These are phyloP conservation scores for Physcomitrium patens DNA, from an alignment of 225 moss, liverwort and hornwort genomes.

Conservation along the genomic window DNA sequence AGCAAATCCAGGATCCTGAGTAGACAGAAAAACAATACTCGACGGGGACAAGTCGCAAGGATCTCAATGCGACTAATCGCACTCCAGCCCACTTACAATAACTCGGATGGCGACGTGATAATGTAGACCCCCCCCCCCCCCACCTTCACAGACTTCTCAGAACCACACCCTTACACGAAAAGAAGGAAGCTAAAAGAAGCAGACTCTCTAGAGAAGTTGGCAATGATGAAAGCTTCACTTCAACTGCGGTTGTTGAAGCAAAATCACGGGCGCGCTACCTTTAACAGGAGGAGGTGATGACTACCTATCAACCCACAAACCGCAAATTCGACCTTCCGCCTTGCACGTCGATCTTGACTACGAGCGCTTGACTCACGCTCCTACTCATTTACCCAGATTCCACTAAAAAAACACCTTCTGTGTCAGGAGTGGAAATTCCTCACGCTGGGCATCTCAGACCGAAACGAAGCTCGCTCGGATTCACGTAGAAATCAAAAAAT, in stretches of 20 bases:
- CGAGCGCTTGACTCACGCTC: neutral
- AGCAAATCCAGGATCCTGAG: neutral
- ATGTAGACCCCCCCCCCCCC: slow-evolving; percentile 6
- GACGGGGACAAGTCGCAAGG: neutral
- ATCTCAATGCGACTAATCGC: neutral
- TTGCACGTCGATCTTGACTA: slow-evolving; percentile 34
- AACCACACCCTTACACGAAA: neutral
- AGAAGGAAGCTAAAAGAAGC: neutral
- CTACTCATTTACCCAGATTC: neutral
- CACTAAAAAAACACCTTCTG: neutral
- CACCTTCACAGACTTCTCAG: neutral
- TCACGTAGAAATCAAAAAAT: no score
- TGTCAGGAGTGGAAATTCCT: slow-evolving; percentile 7
- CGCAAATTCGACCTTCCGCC: neutral
- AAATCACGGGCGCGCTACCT: neutral
- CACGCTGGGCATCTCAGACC: no score
- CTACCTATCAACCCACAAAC: neutral
- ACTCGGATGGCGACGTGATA: neutral
- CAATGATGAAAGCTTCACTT: slow-evolving; percentile 11
- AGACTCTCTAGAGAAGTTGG: neutral
- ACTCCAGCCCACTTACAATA: neutral
- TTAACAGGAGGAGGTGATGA: slow-evolving; percentile 30
- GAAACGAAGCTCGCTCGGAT: no score
- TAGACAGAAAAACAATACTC: neutral
- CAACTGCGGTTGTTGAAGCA: neutral